Evolutionary conservation across 495 filamentous ascomycete species (phyloP).

Genomic region (Talaromyces wortmannii): DNA sequence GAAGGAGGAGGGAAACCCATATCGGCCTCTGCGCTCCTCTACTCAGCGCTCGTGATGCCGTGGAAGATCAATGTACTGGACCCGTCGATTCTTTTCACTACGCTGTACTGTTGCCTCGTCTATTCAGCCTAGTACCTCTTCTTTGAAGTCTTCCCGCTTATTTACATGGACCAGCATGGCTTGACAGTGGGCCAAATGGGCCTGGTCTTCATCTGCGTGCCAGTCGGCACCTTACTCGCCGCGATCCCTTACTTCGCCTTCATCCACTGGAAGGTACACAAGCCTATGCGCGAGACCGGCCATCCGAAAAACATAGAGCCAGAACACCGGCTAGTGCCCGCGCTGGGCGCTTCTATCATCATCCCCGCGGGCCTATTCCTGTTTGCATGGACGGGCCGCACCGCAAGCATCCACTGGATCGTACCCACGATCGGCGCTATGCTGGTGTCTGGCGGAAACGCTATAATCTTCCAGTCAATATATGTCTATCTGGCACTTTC

Average conservation of each 20-base stretch:
- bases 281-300: background rate
- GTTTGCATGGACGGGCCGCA: background rate
- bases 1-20: background rate
- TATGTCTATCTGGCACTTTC: slow-evolving; percentile 36
- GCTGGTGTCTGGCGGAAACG: slow-evolving; percentile 23
- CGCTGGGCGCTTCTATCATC: background rate
- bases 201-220: slow-evolving; percentile 7
- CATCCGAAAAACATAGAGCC: background rate
- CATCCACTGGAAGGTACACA: background rate
- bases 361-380: background rate
- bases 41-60: slow-evolving; percentile 25
- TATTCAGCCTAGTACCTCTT: slow-evolving; percentile 60
- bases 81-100: slow-evolving; percentile 52
- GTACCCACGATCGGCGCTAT: slow-evolving; percentile 42
- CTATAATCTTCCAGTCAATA: slow-evolving; percentile 6
- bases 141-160: slow-evolving; percentile 37
- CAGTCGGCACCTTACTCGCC: background rate
- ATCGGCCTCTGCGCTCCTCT: background rate
- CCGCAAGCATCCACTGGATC: slow-evolving; percentile 38
- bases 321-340: background rate
- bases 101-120: slow-evolving; percentile 51
- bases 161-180: slow-evolving; percentile 35
- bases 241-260: background rate
- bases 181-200: slow-evolving; percentile 32
- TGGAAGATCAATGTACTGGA: slow-evolving; percentile 53